Evolutionary conservation across 2,329 filamentous ascomycete genomes (phyloP).

Genomic region (Pseudopyrenochaeta lycopersici): DNA sequence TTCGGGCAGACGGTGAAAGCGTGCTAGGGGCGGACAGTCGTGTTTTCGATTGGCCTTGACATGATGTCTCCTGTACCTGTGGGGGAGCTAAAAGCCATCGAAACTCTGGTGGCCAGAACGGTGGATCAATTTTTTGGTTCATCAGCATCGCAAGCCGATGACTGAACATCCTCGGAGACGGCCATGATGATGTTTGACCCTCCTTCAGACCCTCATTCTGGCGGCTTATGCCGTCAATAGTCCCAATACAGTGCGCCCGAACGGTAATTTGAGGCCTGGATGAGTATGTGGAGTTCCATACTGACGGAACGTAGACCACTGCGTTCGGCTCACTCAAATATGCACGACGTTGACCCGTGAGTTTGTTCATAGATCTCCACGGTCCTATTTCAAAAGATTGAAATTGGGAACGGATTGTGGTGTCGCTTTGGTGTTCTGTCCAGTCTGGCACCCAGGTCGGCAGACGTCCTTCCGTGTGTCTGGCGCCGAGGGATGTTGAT

Average conservation of each 20-base stretch:
- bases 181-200: slow-evolving; percentile 1
- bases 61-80: background rate
- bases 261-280: slow-evolving; percentile 4
- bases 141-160: slow-evolving; percentile 2
- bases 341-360: background rate
- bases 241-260: slow-evolving; percentile 16
- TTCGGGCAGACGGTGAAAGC: background rate
- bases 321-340: slow-evolving; percentile 3
- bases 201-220: background rate
- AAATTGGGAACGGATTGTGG: slow-evolving; percentile 11
- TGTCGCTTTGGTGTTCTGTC: slow-evolving; percentile 5
- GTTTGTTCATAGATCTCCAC: slow-evolving; percentile 11
- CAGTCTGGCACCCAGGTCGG: slow-evolving; percentile 23
- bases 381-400: slow-evolving; percentile 11
- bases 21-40: background rate
- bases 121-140: background rate
- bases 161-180: slow-evolving; percentile 3
- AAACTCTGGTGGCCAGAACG: slow-evolving; percentile 9
- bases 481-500: slow-evolving; percentile 1
- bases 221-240: slow-evolving; percentile 7
- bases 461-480: background rate
- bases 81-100: slow-evolving; percentile 11
- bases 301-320: slow-evolving; percentile 7
- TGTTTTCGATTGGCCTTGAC: background rate
- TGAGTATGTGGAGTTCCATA: background rate